Percentiles rank a stretch among this genome's conserved stretches.
Evolutionary conservation across 2,329 filamentous ascomycete genomes (phyloP).

Genomic region (Emmonsiellopsis sp.): DNA sequence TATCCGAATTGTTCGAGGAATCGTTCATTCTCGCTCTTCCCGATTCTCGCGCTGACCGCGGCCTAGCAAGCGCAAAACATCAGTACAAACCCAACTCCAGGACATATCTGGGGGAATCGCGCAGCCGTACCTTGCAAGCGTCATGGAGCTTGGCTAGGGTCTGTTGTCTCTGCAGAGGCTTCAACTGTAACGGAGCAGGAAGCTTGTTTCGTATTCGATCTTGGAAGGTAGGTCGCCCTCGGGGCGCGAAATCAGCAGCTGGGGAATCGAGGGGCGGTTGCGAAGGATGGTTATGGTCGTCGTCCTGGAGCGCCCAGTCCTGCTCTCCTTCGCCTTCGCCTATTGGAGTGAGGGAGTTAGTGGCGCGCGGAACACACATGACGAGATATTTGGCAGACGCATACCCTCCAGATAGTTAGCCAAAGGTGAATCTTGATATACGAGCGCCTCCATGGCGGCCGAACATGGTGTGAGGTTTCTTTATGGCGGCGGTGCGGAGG

Average conservation of each 20-base stretch:
- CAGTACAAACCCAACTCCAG: background rate
- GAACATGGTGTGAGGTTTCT: slow-evolving; percentile 6
- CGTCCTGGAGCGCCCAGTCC: slow-evolving; percentile 27
- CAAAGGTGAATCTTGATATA: slow-evolving; percentile 79
- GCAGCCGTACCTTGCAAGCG: slow-evolving; percentile 37
- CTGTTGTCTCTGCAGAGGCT: slow-evolving; percentile 20
- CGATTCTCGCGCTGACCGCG: slow-evolving; percentile 52
- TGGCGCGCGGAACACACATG: slow-evolving; percentile 5
- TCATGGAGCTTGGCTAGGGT: slow-evolving; percentile 34
- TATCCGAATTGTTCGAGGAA: slow-evolving; percentile 93
- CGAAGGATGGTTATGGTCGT: slow-evolving; percentile 12
- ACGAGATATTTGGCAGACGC: slow-evolving; percentile 17
- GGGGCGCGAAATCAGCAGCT: slow-evolving; percentile 38
- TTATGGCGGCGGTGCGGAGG: background rate
- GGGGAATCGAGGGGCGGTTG: slow-evolving; percentile 12
- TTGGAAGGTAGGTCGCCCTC: slow-evolving; percentile 41
- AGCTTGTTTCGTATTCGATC: slow-evolving; percentile 41
- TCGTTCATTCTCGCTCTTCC: slow-evolving; percentile 67
- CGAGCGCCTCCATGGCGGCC: slow-evolving; percentile 68
- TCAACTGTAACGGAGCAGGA: slow-evolving; percentile 38
- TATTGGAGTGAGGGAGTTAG: slow-evolving; percentile 17
- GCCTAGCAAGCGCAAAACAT: slow-evolving; percentile 37
- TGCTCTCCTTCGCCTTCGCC: slow-evolving; percentile 39
- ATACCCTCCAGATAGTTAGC: slow-evolving; percentile 83
- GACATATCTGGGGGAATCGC: background rate